Evolutionary conservation across 306 rosid genomes (phyloP).

Genomic region (Crotalaria pallida): DNA sequence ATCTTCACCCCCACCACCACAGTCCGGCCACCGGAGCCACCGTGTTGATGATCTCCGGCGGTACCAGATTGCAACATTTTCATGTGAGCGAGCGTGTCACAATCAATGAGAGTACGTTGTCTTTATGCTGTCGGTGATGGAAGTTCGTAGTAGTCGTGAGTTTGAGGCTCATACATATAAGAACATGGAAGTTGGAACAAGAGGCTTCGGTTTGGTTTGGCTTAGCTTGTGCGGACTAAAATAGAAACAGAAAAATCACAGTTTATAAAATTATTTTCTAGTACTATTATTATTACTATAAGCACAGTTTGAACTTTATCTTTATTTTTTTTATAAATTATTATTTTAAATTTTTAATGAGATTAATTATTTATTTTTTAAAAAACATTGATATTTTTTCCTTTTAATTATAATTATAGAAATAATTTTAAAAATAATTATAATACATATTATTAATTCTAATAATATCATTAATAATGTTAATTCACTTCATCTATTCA

Average conservation of each 20-base stretch:
- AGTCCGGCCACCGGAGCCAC: conserved; percentile 45
- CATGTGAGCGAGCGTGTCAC: conserved; percentile 14
- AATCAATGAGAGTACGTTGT: conserved; percentile 15
- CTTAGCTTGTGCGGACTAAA: conserved; percentile 23
- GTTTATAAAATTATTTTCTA: no score
- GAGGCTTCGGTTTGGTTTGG: conserved; percentile 29
- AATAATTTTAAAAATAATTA: no score
- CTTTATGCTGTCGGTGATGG: conserved; percentile 26
- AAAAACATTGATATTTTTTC: no score
- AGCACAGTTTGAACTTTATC: no score
- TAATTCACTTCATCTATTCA: no score
- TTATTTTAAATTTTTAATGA: no score
- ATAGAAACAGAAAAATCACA: conserved; percentile 20
- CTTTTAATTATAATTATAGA: no score
- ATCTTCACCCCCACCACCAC: conserved; percentile 76
- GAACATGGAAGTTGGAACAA: not conserved
- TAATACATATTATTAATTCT: no score
- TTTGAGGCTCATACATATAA: not conserved
- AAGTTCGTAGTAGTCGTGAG: not conserved
- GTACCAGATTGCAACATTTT: conserved; percentile 37
- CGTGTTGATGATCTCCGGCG: conserved; percentile 27
- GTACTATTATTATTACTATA: not conserved
- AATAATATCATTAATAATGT: no score
- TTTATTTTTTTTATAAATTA: no score
- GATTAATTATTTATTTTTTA: no score